Percentiles rank a stretch among this genome's conserved stretches.
These are phyloP conservation scores for Mortierella hygrophila DNA, from an alignment of 192 early-diverging fungal genomes.

Conservation along the genomic window DNA sequence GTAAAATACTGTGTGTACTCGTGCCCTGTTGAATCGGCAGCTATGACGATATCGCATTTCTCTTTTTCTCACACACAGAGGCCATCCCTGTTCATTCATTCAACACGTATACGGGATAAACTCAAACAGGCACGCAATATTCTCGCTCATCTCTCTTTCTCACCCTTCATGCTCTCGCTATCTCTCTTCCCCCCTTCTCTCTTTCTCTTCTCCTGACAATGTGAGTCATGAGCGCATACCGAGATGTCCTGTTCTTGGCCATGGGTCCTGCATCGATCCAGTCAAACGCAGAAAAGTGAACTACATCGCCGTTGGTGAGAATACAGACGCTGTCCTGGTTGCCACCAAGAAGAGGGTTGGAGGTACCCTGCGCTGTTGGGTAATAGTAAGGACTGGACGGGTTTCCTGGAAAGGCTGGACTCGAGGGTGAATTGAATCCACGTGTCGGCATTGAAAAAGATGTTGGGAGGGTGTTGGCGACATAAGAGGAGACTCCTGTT, in stretches of 20 bases:
- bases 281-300: conserved; percentile 45
- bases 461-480: conserved; percentile 70
- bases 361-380: conserved; percentile 26
- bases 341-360: conserved; percentile 30
- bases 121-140: neutral
- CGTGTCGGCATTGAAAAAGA: conserved; percentile 45
- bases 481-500: conserved; percentile 73
- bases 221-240: conserved; percentile 27
- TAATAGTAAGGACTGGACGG: conserved; percentile 32
- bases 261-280: conserved; percentile 42
- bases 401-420: conserved; percentile 19
- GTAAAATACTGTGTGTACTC: neutral
- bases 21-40: conserved; percentile 8
- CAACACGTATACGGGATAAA: neutral
- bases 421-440: conserved; percentile 42
- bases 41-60: conserved; percentile 2
- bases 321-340: conserved; percentile 43
- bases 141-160: neutral
- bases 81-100: neutral
- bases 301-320: conserved; percentile 43
- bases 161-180: conserved; percentile 1
- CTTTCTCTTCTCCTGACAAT: neutral
- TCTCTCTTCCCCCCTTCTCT: neutral
- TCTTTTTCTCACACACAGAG: neutral
- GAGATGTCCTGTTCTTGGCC: conserved; percentile 23